Evolutionary conservation across 2,329 filamentous ascomycete genomes (phyloP).

Genomic region (Claviceps digitariae): DNA sequence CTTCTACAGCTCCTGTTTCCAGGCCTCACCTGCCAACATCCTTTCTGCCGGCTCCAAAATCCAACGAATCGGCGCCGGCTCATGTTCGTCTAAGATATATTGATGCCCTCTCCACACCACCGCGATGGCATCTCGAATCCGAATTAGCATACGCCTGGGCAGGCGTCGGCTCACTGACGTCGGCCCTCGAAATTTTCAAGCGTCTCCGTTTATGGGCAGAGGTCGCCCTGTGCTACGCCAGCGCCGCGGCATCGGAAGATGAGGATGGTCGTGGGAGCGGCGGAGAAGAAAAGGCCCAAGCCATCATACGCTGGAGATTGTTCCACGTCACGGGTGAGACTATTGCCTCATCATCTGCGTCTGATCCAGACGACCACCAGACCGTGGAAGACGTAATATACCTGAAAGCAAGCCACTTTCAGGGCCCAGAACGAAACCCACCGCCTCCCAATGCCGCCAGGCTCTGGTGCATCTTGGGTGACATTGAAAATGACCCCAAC

Average conservation of each 20-base stretch:
- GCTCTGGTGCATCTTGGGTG: constrained; percentile 85
- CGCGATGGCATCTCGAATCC: constrained; percentile 85
- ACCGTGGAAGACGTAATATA: constrained; percentile 38
- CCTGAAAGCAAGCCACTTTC: constrained; percentile 40
- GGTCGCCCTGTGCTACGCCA: constrained; percentile 76
- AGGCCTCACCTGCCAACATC: constrained; percentile 43
- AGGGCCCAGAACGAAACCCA: constrained; percentile 52
- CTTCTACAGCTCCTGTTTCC: constrained; percentile 1
- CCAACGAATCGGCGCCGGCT: constrained; percentile 64
- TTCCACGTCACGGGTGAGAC: constrained; percentile 47
- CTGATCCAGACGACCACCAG: constrained; percentile 36
- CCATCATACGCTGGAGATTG: constrained; percentile 63
- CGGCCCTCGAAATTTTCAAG: constrained; percentile 92
- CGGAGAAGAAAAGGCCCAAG: constrained; percentile 67
- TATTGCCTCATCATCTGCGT: constrained; percentile 12
- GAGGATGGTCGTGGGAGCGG: constrained; percentile 38
- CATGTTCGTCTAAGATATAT: constrained; percentile 69
- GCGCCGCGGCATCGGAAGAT: constrained; percentile 43
- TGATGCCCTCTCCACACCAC: constrained; percentile 70
- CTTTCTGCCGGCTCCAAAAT: constrained; percentile 67
- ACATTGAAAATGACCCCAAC: constrained; percentile 60
- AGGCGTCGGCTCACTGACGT: constrained; percentile 70
- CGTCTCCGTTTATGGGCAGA: constrained; percentile 89
- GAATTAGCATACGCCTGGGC: constrained; percentile 93
- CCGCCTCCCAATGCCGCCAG: constrained; percentile 72